Percentiles rank a stretch among this genome's conserved stretches.
Evolutionary conservation across 345 rosid genomes (phyloP).

Genomic region (Lumnitzera littorea): DNA sequence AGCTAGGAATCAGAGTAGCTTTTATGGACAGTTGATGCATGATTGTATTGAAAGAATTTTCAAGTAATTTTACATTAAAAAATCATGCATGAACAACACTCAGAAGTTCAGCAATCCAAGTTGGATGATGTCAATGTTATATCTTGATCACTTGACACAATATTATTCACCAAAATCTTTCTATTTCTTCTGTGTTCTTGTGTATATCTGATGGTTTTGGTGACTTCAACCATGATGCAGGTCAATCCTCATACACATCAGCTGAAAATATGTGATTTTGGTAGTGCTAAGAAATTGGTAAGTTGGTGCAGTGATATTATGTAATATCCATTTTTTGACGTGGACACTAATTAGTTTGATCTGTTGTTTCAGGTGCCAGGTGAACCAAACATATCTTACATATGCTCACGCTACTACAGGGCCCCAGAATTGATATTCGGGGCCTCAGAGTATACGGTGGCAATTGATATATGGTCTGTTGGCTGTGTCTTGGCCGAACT

Average conservation of each 20-base stretch:
- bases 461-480: slow-evolving; percentile 97
- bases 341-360: slow-evolving; percentile 6
- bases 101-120: no score
- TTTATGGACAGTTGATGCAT: no score
- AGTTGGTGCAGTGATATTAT: slow-evolving; percentile 11
- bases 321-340: slow-evolving; percentile 1
- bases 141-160: background rate
- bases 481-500: slow-evolving; percentile 98
- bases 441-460: slow-evolving; percentile 88
- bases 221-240: slow-evolving; percentile 30
- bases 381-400: slow-evolving; percentile 95
- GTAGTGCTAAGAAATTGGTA: slow-evolving; percentile 99
- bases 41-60: no score
- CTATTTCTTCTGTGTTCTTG: background rate
- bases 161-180: background rate
- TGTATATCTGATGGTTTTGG: slow-evolving; percentile 4
- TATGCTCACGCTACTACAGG: slow-evolving; percentile 95
- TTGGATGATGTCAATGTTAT: no score
- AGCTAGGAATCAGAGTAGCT: no score
- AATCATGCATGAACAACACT: no score
- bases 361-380: slow-evolving; percentile 67
- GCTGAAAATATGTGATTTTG: slow-evolving; percentile 93
- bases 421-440: slow-evolving; percentile 99
- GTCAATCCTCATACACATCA: slow-evolving; percentile 87
- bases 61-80: no score